Conservation (phyloP, 176 grass and related monocot species). For the Musa itinerans region DNA sequence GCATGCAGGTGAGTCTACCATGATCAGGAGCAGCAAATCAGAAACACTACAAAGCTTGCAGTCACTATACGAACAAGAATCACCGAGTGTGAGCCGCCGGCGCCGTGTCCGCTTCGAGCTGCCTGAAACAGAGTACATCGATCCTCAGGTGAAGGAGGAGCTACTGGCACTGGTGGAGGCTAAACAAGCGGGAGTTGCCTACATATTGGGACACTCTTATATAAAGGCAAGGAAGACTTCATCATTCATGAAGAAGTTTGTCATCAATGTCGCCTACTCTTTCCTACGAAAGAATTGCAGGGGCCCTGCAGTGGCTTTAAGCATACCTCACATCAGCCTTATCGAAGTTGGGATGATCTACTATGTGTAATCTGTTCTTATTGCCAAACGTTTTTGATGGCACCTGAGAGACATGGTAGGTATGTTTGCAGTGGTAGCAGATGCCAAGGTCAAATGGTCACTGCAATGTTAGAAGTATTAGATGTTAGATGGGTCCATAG, state of each 20-base stretch:
- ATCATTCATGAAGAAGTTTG: constrained; percentile 70
- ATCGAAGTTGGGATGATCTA: constrained; percentile 99
- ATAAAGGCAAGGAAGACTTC: constrained; percentile 89
- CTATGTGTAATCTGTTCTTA: constrained; percentile 45
- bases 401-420: neutral
- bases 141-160: constrained; percentile 62
- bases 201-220: constrained; percentile 85
- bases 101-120: constrained; percentile 58
- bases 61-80: constrained; percentile 77
- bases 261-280: constrained; percentile 81
- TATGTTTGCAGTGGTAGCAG: neutral
- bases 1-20: constrained; percentile 30
- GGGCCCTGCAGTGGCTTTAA: constrained; percentile 77
- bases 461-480: neutral
- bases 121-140: constrained; percentile 23
- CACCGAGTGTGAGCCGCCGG: constrained; percentile 37
- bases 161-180: constrained; percentile 59
- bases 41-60: constrained; percentile 78
- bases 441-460: neutral
- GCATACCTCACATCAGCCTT: constrained; percentile 93
- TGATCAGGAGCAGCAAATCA: constrained; percentile 56
- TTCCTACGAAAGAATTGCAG: constrained; percentile 95
- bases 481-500: neutral
- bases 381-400: neutral
- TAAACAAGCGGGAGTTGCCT: constrained; percentile 69